These are phyloP conservation scores for Umbelopsis sp. DNA, from an alignment of 192 early-diverging fungal genomes.

Conservation along the genomic window DNA sequence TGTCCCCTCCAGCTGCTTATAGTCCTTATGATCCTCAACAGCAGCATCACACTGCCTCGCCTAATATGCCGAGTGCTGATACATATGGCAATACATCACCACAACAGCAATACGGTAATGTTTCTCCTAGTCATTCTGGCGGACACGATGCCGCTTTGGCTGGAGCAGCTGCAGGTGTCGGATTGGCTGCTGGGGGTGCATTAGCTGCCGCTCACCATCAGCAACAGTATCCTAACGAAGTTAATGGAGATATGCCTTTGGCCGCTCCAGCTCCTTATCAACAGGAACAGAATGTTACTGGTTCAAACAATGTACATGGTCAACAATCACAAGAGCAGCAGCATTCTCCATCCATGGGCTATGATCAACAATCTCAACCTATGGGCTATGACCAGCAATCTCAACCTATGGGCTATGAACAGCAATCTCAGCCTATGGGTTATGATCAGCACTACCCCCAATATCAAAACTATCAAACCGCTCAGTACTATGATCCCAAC, in stretches of 20 bases:
- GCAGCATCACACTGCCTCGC: background rate
- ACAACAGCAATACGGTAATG: background rate
- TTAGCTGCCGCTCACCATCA: background rate
- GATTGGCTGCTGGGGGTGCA: background rate
- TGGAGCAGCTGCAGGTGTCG: background rate
- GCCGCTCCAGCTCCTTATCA: background rate
- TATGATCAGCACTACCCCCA: conserved; percentile 4
- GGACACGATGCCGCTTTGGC: conserved; percentile 9
- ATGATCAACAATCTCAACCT: background rate
- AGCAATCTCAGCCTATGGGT: conserved; percentile 3
- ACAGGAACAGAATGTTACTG: background rate
- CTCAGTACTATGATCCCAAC: conserved; percentile 15
- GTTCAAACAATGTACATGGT: background rate
- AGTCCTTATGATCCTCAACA: conserved; percentile 10
- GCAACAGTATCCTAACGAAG: conserved; percentile 15
- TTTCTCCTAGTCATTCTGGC: background rate
- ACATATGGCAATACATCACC: background rate
- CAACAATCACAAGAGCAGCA: background rate
- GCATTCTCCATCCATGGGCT: background rate
- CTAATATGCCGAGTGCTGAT: background rate
- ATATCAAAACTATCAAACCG: background rate
- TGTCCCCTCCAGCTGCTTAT: conserved; percentile 6
- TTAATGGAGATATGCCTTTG: conserved; percentile 9
- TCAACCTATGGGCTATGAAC: too few species aligned
- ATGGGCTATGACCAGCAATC: too few species aligned